Base-by-base conservation (phyloP, 257 asterid genomes). In the Rauvolfia tetraphylla region DNA sequence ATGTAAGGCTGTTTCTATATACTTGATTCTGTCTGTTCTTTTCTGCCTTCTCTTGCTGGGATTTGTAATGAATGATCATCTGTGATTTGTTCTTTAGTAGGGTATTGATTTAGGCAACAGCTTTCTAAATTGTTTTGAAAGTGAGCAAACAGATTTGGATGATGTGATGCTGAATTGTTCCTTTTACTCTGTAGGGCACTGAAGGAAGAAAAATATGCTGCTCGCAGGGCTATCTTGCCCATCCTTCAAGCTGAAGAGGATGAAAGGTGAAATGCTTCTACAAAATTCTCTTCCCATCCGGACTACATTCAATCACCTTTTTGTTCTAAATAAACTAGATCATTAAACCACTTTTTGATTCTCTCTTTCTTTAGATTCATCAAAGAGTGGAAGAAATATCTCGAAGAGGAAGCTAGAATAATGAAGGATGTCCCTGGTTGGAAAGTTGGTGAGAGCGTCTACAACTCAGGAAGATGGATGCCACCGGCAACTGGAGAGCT, bases 341-440 rank as follows among this genome's bases (percentile, higher is more conserved):
- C 18, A n/a, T 11, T 8, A 3, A 65, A n/a, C 53, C 9, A 7
- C 3, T 5, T 48, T n/a, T 25, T 65, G 18, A 12, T 34, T 58
- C 1, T 75, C 54, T 73, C 38, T 18, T 80, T 33, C 39, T 58
- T 68, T 82, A 91, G 96, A 80, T 91, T 91, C 68, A 93, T 93
- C 59, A 84, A 84, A 81, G 95, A 93, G 81, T 93, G 92, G 96
- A 88, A 81, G 81, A 92, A 90, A 82, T 91, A 87, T 81, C 90
- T 95, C 0, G 98, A 88, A 72, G 95, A 92, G 77, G 97, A 95
- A 89, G 97, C 96, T 0, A 83, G 88, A 83, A 95, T 95, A 81
- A 95, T 95, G 98, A 95, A 92, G 82, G 93, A 95, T 33, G 98
- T 95, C 65, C 98, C 96, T 0, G 99, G 99, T 29, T 95, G 99